These are phyloP conservation scores for Chalciporus sphaerocephalus DNA, from an alignment of 768 basidiomycete species.

Conservation along the genomic window DNA sequence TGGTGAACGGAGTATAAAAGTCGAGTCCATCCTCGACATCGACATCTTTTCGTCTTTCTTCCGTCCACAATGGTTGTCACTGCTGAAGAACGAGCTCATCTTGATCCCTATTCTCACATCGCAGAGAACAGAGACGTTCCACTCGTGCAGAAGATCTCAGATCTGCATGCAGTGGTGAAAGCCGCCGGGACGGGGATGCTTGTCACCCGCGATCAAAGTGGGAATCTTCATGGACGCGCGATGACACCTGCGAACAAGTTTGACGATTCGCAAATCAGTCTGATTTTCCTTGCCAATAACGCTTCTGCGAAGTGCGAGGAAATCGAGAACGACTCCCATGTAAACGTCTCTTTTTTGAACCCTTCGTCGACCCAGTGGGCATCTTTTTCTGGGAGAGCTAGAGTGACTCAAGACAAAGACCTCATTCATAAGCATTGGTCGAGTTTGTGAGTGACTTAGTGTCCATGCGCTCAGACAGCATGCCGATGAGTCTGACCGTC, in stretches of 20 bases:
- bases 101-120: slow-evolving; percentile 72
- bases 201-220: slow-evolving; percentile 64
- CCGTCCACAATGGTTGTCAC: slow-evolving; percentile 14
- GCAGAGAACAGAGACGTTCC: slow-evolving; percentile 56
- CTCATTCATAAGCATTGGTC: slow-evolving; percentile 65
- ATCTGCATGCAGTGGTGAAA: slow-evolving; percentile 61
- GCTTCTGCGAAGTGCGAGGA: slow-evolving; percentile 72
- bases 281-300: slow-evolving; percentile 73
- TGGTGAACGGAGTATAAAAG: slow-evolving; percentile 8
- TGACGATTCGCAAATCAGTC: slow-evolving; percentile 45
- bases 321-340: slow-evolving; percentile 67
- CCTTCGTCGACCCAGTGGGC: slow-evolving; percentile 72
- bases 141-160: slow-evolving; percentile 65
- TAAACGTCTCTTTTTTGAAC: slow-evolving; percentile 79
- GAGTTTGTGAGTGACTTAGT: slow-evolving; percentile 41
- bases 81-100: slow-evolving; percentile 31
- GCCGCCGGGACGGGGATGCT: slow-evolving; percentile 69
- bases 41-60: neutral
- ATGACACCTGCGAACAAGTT: slow-evolving; percentile 66
- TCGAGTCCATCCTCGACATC: neutral
- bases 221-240: slow-evolving; percentile 71
- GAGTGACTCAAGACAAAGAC: slow-evolving; percentile 55
- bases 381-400: slow-evolving; percentile 71
- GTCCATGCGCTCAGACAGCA: neutral
- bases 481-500: neutral